Conservation (phyloP, 371 early-diverging fungal species). For the Rhizomucor pusillus region DNA sequence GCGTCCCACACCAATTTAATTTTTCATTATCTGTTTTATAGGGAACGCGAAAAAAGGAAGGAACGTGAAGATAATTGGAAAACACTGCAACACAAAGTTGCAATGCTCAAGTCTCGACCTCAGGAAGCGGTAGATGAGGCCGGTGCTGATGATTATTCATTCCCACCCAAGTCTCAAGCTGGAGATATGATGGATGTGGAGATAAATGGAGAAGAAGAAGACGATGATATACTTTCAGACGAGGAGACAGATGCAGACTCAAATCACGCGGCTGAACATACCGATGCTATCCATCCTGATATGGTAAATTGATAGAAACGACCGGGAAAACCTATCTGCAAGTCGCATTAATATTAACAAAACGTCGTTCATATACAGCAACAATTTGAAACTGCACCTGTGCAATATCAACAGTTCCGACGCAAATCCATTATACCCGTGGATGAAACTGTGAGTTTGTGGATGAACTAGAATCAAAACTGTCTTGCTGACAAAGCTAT, state of each 20-base stretch:
- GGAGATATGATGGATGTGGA: slow-evolving; percentile 18
- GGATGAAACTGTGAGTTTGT: slow-evolving; percentile 61
- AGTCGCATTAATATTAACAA: neutral
- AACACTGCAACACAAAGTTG: slow-evolving; percentile 58
- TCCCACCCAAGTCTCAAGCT: slow-evolving; percentile 6
- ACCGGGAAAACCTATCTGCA: neutral
- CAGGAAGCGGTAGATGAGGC: neutral
- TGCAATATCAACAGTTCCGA: slow-evolving; percentile 73
- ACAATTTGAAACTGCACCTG: slow-evolving; percentile 65
- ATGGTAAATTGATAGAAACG: slow-evolving; percentile 30
- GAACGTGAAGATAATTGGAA: slow-evolving; percentile 86
- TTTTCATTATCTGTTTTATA: slow-evolving; percentile 19
- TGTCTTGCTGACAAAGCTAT: neutral
- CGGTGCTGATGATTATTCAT: slow-evolving; percentile 3
- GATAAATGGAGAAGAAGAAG: slow-evolving; percentile 28
- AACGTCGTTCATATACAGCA: slow-evolving; percentile 29
- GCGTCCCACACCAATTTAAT: neutral
- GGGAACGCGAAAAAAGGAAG: slow-evolving; percentile 82
- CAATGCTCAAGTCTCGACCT: neutral
- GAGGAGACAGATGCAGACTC: slow-evolving; percentile 24
- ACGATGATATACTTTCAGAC: slow-evolving; percentile 28
- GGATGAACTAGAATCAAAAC: neutral
- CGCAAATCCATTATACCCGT: slow-evolving; percentile 92
- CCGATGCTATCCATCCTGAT: slow-evolving; percentile 44
- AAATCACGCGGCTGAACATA: slow-evolving; percentile 20